Evolutionary conservation across 306 rosid genomes (phyloP).

Genomic region (Quillaja saponaria): DNA sequence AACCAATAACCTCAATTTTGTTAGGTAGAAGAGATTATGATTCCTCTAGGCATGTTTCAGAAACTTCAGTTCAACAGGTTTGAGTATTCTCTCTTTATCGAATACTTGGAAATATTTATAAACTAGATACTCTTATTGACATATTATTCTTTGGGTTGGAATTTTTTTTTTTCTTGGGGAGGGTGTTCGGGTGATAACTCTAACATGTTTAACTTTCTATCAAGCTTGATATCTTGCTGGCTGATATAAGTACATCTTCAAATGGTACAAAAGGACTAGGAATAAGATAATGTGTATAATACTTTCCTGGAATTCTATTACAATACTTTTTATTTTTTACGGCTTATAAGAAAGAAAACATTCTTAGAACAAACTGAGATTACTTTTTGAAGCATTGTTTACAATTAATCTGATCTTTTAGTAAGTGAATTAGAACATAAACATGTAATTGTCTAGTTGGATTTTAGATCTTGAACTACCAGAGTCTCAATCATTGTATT

Average conservation of each 20-base stretch:
- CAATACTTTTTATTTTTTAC: not conserved
- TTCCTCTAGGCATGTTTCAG: constrained; percentile 34
- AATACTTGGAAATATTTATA: not conserved
- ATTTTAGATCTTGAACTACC: constrained; percentile 14
- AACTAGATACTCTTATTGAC: not conserved
- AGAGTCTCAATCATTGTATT: not conserved
- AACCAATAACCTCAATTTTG: constrained; percentile 26
- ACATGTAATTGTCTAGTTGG: constrained; percentile 7
- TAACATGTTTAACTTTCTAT: not conserved
- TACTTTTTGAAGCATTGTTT: not conserved
- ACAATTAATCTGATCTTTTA: not conserved
- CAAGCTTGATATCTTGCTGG: not conserved
- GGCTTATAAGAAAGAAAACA: not conserved
- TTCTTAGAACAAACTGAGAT: not conserved
- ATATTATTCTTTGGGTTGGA: not conserved
- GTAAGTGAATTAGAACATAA: not conserved
- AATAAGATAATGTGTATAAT: not conserved
- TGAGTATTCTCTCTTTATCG: constrained; percentile 2
- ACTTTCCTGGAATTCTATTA: not conserved
- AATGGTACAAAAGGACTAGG: constrained; percentile 1
- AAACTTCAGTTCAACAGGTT: constrained; percentile 62
- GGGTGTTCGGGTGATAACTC: not conserved
- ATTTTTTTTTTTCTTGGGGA: not conserved
- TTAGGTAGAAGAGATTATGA: constrained; percentile 23
- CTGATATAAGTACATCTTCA: constrained; percentile 9